A percentile compares a stretch with the other conserved stretches of the same genome.
These are phyloP conservation scores for Sporisorium scitamineum DNA, from an alignment of 1,284 basidiomycete species.

Conservation along the genomic window DNA sequence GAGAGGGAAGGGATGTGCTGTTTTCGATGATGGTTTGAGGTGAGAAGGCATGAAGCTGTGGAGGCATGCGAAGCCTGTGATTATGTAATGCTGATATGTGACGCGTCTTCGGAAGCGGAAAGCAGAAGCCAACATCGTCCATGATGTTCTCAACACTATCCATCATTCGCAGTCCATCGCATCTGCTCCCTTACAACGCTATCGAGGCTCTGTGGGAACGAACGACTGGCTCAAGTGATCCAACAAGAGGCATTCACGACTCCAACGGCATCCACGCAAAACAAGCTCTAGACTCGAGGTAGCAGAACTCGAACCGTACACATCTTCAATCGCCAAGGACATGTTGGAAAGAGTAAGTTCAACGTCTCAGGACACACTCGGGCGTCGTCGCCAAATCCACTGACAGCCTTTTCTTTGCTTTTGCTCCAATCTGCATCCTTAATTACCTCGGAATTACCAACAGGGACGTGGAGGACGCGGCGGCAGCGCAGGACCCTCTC, in stretches of 20 bases:
- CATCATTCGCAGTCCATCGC: not conserved
- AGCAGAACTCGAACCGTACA: not conserved
- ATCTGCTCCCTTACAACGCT: not conserved
- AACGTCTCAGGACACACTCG: not conserved
- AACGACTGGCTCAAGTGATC: not conserved
- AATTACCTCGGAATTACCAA: too few species aligned
- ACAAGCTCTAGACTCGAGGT: not conserved
- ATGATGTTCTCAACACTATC: conserved; percentile 11
- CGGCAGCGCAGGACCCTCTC: conserved; percentile 16
- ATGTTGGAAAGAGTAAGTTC: conserved; percentile 46
- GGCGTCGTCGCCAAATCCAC: too few species aligned
- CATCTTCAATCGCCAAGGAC: not conserved
- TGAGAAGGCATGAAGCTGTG: conserved; percentile 3
- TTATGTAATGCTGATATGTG: conserved; percentile 30
- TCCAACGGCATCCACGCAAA: not conserved
- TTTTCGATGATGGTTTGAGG: not conserved
- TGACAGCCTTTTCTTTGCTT: not conserved
- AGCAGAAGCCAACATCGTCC: not conserved
- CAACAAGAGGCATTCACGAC: not conserved
- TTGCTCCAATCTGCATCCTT: not conserved
- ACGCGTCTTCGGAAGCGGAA: not conserved
- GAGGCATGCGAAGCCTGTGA: conserved; percentile 31
- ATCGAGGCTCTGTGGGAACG: not conserved
- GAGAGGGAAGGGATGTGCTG: not conserved
- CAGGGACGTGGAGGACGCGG: conserved; percentile 37